phyloP scores from a whole-genome alignment of 2,329 filamentous ascomycete genomes.

The Trichoderma sp. region DNA sequence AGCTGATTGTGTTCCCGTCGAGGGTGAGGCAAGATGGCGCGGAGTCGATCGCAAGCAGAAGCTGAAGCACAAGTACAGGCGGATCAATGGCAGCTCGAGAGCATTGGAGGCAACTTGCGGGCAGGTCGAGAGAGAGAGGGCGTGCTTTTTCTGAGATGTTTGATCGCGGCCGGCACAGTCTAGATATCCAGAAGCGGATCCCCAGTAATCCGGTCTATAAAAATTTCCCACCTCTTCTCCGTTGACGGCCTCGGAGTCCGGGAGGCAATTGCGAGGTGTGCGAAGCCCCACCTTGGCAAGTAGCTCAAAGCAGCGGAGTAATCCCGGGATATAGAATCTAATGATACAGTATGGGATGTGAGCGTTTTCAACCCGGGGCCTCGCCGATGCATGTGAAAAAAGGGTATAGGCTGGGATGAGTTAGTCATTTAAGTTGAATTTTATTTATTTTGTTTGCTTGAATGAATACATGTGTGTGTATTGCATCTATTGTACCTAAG shows the following conservation, averaged over 20 bases:
- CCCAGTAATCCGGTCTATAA: slow-evolving; percentile 28
- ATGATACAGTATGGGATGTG: not conserved
- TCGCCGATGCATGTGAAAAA: not conserved
- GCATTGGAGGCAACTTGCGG: not conserved
- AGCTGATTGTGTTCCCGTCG: not conserved
- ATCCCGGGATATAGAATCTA: not conserved
- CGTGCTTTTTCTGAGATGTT: not conserved
- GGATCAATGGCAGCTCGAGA: not conserved
- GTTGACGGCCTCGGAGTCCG: slow-evolving; percentile 40
- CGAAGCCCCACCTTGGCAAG: not conserved
- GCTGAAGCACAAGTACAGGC: not conserved
- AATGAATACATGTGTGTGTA: not conserved
- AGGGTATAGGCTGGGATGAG: not conserved
- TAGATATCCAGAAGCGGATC: slow-evolving; percentile 5
- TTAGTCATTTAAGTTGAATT: not conserved
- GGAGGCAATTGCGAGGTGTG: slow-evolving; percentile 22
- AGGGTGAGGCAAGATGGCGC: not conserved
- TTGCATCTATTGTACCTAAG: not conserved
- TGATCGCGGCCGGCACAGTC: slow-evolving; percentile 12
- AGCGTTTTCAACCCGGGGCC: not conserved
- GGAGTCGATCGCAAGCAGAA: not conserved
- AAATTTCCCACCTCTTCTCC: slow-evolving; percentile 37
- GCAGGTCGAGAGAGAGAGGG: not conserved
- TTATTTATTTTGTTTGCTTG: not conserved
- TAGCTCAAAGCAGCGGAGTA: slow-evolving; percentile 4